Conservation (phyloP, 192 early-diverging fungal genomes). For the Mortierella antarctica region DNA sequence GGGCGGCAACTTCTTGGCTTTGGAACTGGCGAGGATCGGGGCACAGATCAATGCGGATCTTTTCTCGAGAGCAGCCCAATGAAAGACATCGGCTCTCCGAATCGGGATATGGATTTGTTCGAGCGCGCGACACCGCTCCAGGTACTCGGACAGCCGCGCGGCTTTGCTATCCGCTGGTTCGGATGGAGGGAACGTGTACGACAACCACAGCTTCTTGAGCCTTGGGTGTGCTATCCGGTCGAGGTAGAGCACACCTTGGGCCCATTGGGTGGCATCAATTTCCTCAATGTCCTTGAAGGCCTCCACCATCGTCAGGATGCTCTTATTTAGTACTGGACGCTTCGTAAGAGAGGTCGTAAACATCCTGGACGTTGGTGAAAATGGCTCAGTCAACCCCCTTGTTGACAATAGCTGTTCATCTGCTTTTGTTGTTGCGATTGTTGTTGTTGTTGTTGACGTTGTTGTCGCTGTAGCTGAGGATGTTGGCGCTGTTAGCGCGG, state of each 20-base stretch:
- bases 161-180: conserved; percentile 8
- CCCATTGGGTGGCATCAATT: conserved; percentile 25
- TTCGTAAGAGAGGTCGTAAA: not conserved
- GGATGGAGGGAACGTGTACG: conserved; percentile 15
- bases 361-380: not conserved
- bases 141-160: conserved; percentile 6
- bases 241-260: conserved; percentile 26
- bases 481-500: not conserved
- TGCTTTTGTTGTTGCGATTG: not conserved
- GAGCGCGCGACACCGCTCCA: conserved; percentile 23
- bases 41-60: conserved; percentile 28
- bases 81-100: conserved; percentile 29
- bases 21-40: conserved; percentile 25
- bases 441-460: not conserved
- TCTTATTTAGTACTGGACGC: not conserved
- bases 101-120: conserved; percentile 23
- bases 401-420: not conserved
- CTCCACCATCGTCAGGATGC: conserved; percentile 5
- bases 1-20: conserved; percentile 16
- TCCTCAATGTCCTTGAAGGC: conserved; percentile 21
- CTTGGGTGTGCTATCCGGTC: not conserved
- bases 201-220: conserved; percentile 17
- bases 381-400: not conserved
- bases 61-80: conserved; percentile 31
- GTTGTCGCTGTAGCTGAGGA: not conserved